Evolutionary conservation across 2,329 filamentous ascomycete species (phyloP), one percentile per base, ranked within the genome.

Genomic region (Diplodia sapinea): DNA sequence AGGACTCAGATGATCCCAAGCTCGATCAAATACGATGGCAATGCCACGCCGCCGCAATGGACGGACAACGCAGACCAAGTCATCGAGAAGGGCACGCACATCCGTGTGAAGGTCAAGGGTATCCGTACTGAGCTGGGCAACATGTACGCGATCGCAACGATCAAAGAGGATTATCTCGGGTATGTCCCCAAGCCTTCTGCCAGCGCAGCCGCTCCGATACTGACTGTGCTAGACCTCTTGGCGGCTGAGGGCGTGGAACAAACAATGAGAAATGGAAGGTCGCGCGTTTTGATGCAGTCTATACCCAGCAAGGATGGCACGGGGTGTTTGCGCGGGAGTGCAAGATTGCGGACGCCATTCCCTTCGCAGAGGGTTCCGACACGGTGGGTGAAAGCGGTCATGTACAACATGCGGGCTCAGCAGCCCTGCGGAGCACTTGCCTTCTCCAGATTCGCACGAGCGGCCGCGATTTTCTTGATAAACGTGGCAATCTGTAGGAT

Each of bases 81-180:
- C 43, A 96, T 99, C 75, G 94, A 98, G 81, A 93, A 93, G 69
- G 93, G 93, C 57, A 96, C 94, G 17, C 94, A 97, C 74, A 88
- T 99, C 70, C 91, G 95, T 56, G 88, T 98, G 71, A 97, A 97
- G 82, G 90, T 99, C 71, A 92, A 97, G 73, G 95, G 95, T 80
- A 91, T 94, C 62, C 88, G 96, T 80, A 94, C 92, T 71, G 95
- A 98, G 78, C 92, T 98, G 63, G 93, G 92, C 70, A 91, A 92
- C 78, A 96, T 99, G 87, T 97, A 91, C 86, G 95, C 94, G 47
- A 96, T 99, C 79, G 95, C 94, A 69, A 98, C 93, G 73, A 97
- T 99, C 82, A 97, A 96, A 81, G 94, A 90, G 77, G 87, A 62
- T 52, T 68, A 65, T n/a, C 66, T 57, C 13, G 59, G 62, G 64